Conservation (phyloP, 1,284 basidiomycete genomes). For the Marasmius sp. region DNA sequence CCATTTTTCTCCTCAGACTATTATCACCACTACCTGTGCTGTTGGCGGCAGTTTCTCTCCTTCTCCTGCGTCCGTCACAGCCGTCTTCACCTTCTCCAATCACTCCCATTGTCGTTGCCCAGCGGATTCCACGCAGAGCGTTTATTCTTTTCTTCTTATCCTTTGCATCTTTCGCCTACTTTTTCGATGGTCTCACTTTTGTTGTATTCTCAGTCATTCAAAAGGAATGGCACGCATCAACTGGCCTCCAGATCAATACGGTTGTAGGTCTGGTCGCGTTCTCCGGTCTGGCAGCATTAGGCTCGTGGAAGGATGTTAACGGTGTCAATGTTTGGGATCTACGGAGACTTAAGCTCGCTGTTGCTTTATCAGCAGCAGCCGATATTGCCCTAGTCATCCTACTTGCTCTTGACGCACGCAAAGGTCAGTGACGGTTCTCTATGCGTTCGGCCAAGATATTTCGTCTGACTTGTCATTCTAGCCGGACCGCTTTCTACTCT, state of each 20-base stretch:
- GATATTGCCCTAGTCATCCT: conserved; percentile 62
- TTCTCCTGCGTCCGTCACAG: conserved; percentile 46
- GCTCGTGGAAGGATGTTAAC: conserved; percentile 73
- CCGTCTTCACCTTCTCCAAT: conserved; percentile 61
- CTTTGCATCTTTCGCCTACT: conserved; percentile 76
- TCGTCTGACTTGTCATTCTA: conserved; percentile 10
- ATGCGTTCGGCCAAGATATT: background rate
- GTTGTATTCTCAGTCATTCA: conserved; percentile 62
- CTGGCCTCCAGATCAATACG: conserved; percentile 69
- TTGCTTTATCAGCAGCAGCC: conserved; percentile 51
- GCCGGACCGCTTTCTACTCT: conserved; percentile 27
- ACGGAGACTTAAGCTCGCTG: conserved; percentile 53
- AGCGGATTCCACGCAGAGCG: conserved; percentile 67
- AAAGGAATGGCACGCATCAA: conserved; percentile 61
- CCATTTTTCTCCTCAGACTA: conserved; percentile 58
- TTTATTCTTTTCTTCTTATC: conserved; percentile 70
- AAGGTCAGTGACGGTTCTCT: conserved; percentile 35
- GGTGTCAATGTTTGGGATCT: conserved; percentile 71
- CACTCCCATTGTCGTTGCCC: conserved; percentile 72
- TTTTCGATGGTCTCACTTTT: conserved; percentile 80
- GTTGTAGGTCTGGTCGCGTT: conserved; percentile 68
- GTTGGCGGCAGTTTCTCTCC: conserved; percentile 57
- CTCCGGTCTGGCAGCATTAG: conserved; percentile 65
- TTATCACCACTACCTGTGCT: conserved; percentile 64
- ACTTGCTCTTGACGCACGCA: conserved; percentile 40